Evolutionary conservation across 768 basidiomycete species (phyloP).

Genomic region (Tylopilus vinaceipallidus): DNA sequence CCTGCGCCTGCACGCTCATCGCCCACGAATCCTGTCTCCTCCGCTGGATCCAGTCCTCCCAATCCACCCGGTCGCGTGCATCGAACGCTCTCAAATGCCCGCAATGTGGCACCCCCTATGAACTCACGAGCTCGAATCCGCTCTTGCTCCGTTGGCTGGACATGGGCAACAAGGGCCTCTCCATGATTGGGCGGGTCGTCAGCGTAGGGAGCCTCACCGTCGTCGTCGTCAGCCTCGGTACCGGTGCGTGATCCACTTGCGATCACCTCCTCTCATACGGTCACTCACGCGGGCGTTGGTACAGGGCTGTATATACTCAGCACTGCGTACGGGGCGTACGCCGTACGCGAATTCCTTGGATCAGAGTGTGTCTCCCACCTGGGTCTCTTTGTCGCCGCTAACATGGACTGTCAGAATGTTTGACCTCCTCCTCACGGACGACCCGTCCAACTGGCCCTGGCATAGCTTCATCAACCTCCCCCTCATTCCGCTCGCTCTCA

Average conservation of each 20-base stretch:
- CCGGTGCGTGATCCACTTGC: conserved; percentile 44
- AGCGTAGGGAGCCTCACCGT: conserved; percentile 50
- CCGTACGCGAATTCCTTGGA: conserved; percentile 67
- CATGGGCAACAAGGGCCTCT: conserved; percentile 48
- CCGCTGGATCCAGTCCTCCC: conserved; percentile 74
- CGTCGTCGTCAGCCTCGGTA: conserved; percentile 53
- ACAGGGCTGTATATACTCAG: conserved; percentile 48
- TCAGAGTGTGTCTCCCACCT: conserved; percentile 45
- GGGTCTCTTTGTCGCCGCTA: neutral
- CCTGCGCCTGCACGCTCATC: conserved; percentile 76
- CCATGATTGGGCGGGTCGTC: conserved; percentile 50
- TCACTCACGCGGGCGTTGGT: conserved; percentile 5
- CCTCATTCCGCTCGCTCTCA: conserved; percentile 63
- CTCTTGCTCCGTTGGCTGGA: conserved; percentile 48
- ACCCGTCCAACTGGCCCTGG: conserved; percentile 74
- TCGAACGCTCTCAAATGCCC: conserved; percentile 75
- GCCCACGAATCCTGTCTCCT: conserved; percentile 80
- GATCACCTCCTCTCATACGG: neutral
- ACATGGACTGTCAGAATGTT: conserved; percentile 47
- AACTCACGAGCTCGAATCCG: conserved; percentile 66
- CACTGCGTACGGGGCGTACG: conserved; percentile 72
- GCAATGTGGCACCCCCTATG: conserved; percentile 67
- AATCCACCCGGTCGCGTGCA: conserved; percentile 52
- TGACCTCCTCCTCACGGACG: conserved; percentile 60
- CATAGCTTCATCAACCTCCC: conserved; percentile 75